Evolutionary conservation across 2,329 filamentous ascomycete species (phyloP).

Genomic region (Botrytis squamosa): DNA sequence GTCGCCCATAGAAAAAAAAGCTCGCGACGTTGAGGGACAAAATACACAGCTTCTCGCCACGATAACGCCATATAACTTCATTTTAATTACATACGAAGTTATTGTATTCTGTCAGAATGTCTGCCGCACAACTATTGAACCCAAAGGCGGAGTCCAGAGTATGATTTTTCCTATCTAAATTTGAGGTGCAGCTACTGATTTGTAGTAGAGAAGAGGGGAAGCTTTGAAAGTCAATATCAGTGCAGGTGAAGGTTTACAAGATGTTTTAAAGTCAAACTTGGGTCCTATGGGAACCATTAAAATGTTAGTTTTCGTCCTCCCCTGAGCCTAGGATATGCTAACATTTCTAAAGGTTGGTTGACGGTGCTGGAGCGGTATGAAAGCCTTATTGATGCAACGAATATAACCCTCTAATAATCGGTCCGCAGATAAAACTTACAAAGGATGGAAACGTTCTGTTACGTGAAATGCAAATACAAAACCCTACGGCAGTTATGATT

Average conservation of each 20-base stretch:
- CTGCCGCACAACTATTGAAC: constrained; percentile 95
- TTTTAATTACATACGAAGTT: constrained; percentile 23
- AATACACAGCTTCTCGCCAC: constrained; percentile 9
- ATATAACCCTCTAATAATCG: constrained; percentile 31
- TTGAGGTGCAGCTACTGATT: constrained; percentile 36
- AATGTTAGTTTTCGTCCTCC: constrained; percentile 59
- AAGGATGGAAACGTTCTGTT: constrained; percentile 93
- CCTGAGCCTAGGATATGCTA: constrained; percentile 27
- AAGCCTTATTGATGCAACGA: constrained; percentile 16
- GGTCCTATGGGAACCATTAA: constrained; percentile 93
- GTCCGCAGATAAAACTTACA: constrained; percentile 84
- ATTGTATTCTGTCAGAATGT: constrained; percentile 59
- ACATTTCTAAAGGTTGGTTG: constrained; percentile 55
- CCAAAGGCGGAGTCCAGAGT: constrained; percentile 98
- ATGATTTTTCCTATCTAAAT: constrained; percentile 43
- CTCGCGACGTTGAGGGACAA: constrained; percentile 20
- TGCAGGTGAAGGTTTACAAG: constrained; percentile 86
- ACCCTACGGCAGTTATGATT: constrained; percentile 90
- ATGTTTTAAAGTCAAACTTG: constrained; percentile 95
- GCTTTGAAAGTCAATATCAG: constrained; percentile 95
- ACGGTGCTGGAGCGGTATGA: constrained; percentile 66
- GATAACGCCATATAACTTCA: constrained; percentile 14
- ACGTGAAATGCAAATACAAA: constrained; percentile 90
- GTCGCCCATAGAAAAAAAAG: constrained; percentile 21
- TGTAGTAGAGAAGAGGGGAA: constrained; percentile 82